phyloP scores from a whole-genome alignment of 2,329 filamentous ascomycete genomes.

The Elsinoe arachidis region DNA sequence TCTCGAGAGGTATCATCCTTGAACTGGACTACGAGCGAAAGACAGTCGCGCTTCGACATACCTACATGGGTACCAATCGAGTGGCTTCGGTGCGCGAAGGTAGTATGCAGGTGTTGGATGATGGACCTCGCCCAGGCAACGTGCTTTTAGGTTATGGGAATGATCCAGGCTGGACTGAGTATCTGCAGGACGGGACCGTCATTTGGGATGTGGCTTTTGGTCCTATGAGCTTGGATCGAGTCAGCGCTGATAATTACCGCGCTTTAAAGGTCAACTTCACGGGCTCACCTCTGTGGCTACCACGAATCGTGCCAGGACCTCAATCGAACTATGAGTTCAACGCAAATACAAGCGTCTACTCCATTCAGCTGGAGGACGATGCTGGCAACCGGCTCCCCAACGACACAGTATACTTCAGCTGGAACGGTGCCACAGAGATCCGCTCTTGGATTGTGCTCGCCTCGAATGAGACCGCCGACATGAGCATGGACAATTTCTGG shows the following conservation, averaged over 20 bases:
- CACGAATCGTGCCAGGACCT: slow-evolving; percentile 7
- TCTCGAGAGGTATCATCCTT: slow-evolving; percentile 15
- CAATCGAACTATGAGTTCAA: neutral
- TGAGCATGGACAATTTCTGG: slow-evolving; percentile 1
- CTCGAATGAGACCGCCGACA: neutral
- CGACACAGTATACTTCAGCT: slow-evolving; percentile 41
- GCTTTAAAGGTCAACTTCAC: slow-evolving; percentile 9
- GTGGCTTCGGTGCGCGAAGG: slow-evolving; percentile 27
- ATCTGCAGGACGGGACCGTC: slow-evolving; percentile 37
- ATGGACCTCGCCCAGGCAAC: slow-evolving; percentile 31
- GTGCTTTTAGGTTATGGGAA: slow-evolving; percentile 49
- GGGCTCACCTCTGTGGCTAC: neutral
- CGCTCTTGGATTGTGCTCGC: slow-evolving; percentile 10
- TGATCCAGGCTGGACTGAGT: slow-evolving; percentile 30
- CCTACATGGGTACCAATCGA: neutral
- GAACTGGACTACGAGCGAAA: slow-evolving; percentile 21
- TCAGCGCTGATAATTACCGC: slow-evolving; percentile 12
- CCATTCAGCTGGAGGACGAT: neutral
- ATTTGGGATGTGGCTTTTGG: slow-evolving; percentile 47
- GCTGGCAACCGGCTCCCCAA: neutral
- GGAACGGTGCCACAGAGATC: slow-evolving; percentile 43
- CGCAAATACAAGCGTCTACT: neutral
- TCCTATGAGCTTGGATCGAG: neutral
- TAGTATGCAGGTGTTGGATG: slow-evolving; percentile 44
- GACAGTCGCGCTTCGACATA: slow-evolving; percentile 17